phyloP scores from a whole-genome alignment of 495 filamentous ascomycete genomes.

The Astrothelium subdiscretum region DNA sequence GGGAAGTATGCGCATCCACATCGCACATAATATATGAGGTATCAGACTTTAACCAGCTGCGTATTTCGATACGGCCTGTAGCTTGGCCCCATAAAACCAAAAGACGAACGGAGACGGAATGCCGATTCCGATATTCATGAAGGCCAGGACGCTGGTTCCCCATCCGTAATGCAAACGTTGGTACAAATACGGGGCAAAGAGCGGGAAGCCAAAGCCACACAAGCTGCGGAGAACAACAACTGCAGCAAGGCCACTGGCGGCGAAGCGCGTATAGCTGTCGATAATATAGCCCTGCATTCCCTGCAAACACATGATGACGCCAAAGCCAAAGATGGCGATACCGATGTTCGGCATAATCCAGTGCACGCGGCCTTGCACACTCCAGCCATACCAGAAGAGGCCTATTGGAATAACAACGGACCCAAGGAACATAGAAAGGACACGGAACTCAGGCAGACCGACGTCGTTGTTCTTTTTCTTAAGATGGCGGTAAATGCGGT shows the following conservation, averaged over 20 bases:
- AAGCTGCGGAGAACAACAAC: conserved; percentile 48
- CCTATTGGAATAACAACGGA: conserved; percentile 49
- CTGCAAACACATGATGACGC: conserved; percentile 48
- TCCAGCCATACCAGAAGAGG: conserved; percentile 65
- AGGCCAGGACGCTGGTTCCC: conserved; percentile 14
- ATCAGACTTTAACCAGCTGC: conserved; percentile 11
- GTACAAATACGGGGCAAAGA: conserved; percentile 61
- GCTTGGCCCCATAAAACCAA: conserved; percentile 12
- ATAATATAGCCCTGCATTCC: conserved; percentile 57
- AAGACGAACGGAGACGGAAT: conserved; percentile 15
- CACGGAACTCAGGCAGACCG: conserved; percentile 56
- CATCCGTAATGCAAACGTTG: conserved; percentile 17
- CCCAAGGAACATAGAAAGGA: conserved; percentile 48
- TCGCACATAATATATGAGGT: neutral
- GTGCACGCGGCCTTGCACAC: conserved; percentile 45
- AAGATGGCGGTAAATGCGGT: conserved; percentile 49
- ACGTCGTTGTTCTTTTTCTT: conserved; percentile 45
- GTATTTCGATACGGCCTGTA: conserved; percentile 13
- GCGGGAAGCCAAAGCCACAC: conserved; percentile 59
- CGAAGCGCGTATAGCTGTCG: conserved; percentile 58
- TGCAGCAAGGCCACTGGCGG: conserved; percentile 57
- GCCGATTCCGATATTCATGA: conserved; percentile 15
- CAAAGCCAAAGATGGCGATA: conserved; percentile 41
- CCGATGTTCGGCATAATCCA: conserved; percentile 66
- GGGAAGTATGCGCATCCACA: neutral